Evolutionary conservation across 768 basidiomycete genomes (phyloP), one percentile per base, ranked within the genome.

Genomic region (Gelatoporia subvermispora): DNA sequence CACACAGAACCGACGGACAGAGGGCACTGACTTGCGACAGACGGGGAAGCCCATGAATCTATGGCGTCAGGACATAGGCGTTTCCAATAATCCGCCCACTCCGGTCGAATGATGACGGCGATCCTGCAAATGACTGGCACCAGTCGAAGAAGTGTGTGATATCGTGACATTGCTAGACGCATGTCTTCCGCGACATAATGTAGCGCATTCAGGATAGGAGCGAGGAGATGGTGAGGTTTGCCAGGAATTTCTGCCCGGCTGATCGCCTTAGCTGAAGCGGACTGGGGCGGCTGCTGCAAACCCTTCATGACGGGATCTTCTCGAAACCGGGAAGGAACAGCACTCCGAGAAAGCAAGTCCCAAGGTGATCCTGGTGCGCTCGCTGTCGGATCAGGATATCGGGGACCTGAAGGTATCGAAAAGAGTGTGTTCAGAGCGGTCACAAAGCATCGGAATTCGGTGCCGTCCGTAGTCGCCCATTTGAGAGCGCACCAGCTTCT

Each of bases 11-110:
- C n/a, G n/a, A n/a, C n/a, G n/a, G n/a, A n/a, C n/a, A n/a, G n/a
- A n/a, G n/a, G n/a, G n/a, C n/a, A 67, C 74, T 49, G 56, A 80
- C 77, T 61, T 45, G 70, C 58, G 31, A 64, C 68, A 3, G 66
- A 60, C 15, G 75, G 67, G 2, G 74, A 70, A 1, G 81, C 79
- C 89, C 88, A 88, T 23, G 65, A 62, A n/a, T 69, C 66, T 54
- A 76, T 68, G 22, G 75, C 74, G 39, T 78, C 75, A 3, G 91
- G 88, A 56, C 82, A 81, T 36, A 91, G 68, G 11, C 92, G 77
- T 59, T 85, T 85, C 93, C 93, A 95, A 61, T 93, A 93, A 66
- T 96, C 92, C 5, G 80, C 80, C 93, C 93, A 95, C 60, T 92
- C 92, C 0, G 84, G 81, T 17, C 88, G 79, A 15, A 89, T 76